Evolutionary conservation across 352 stramenopile genomes (phyloP).

Genomic region (Globisporangium radiosum): DNA sequence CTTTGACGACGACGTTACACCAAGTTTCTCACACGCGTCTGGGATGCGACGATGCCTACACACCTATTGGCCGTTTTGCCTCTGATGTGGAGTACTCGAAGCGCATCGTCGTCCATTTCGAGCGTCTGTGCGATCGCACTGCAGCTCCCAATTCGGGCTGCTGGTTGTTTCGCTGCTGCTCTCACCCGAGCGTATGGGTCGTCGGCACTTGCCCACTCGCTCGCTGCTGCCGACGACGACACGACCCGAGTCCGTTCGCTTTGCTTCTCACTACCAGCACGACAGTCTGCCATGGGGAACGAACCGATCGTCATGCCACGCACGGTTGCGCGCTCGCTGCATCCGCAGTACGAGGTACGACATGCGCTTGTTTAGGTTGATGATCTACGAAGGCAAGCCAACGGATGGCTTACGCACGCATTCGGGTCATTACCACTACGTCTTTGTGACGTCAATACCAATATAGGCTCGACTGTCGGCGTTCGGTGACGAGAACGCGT

Average conservation of each 20-base stretch:
- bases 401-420: not conserved
- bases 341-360: conserved; percentile 43
- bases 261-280: too few relatives aligned
- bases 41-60: too few relatives aligned
- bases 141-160: not conserved
- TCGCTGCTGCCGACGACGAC: not conserved
- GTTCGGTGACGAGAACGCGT: conserved; percentile 26
- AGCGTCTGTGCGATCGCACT: not conserved
- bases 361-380: not conserved
- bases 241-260: not conserved
- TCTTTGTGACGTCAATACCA: not conserved
- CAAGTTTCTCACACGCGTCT: too few relatives aligned
- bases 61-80: too few relatives aligned
- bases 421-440: not conserved
- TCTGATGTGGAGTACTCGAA: not conserved
- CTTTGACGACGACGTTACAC: too few relatives aligned
- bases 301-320: conserved; percentile 9
- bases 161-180: not conserved
- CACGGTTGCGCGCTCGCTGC: conserved; percentile 16
- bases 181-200: too few relatives aligned
- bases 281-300: conserved; percentile 4
- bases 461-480: conserved; percentile 23
- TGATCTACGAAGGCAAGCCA: conserved; percentile 5
- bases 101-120: not conserved
- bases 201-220: not conserved